Base-by-base conservation (phyloP, 2,329 filamentous ascomycete genomes). In the Penicillium sp. region DNA sequence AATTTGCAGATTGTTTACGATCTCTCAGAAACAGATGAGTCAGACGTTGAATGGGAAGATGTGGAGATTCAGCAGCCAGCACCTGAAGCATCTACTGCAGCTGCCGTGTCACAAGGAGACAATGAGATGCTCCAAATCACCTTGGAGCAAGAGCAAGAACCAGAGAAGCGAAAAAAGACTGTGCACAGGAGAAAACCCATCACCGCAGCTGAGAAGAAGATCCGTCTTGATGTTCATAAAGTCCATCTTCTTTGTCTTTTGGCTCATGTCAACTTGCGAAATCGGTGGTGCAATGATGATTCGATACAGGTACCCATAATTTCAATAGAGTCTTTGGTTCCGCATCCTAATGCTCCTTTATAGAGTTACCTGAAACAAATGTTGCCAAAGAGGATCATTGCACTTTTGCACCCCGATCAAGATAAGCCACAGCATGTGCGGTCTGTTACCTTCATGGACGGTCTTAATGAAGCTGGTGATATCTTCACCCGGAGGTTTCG, bases 231-330 rank as follows among this genome's bases (percentile, higher is more conserved):
- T 42, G 76, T 89, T n/a, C 93, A 98, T 67, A 95, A 91, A 67
- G 75, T 83, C 51, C 90, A 98, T 69, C 55, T 97, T 0, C 71
- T 96, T 11, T 95, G 88, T 63, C 75, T 98, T 1, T 69, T 98
- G 13, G 81, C 82, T 8, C 88, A 97, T 66, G 78, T 84, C 13
- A 79, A 86, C 55, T 75, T 81, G 47, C 82, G 90, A 45, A 98
- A 97, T 62, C 74, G 79, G 44, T 96, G 91, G 89, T 96, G 90
- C 69, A 95, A 95, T 60, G 85, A 91, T 62, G 59, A 72, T 11
- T 70, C 77, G 46, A 79, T 87, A 7, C 88, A 95, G 62, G 77
- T 74, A 54, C 43, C 62, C 20, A 3, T 31, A 9, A 3, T 7
- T 14, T 5, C 7, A 22, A 11, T 10, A 8, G 27, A 28, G 18